These are phyloP conservation scores for Pyrus pyrifolia DNA, from an alignment of 306 rosid species.

Conservation along the genomic window DNA sequence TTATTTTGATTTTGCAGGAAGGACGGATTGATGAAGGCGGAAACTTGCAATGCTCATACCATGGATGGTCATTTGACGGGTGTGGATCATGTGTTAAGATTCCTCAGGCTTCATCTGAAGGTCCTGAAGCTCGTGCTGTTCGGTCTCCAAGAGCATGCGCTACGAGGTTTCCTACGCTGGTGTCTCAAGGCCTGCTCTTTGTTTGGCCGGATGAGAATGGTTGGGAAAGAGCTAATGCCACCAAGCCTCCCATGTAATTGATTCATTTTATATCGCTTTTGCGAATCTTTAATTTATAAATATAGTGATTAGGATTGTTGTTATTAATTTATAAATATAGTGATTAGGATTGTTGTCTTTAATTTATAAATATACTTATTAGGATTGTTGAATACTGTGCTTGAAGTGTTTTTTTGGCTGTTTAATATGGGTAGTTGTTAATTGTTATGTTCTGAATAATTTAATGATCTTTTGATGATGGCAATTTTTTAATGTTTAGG, in stretches of 20 bases:
- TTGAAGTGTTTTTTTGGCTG: neutral
- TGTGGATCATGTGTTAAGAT: constrained; percentile 78
- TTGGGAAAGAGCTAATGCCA: constrained; percentile 80
- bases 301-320: neutral
- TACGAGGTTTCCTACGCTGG: constrained; percentile 68
- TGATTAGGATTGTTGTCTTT: neutral
- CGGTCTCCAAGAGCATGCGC: constrained; percentile 77
- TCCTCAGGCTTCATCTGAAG: constrained; percentile 85
- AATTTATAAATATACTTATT: neutral
- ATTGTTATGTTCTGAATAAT: neutral
- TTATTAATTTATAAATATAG: neutral
- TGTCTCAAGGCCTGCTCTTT: constrained; percentile 92
- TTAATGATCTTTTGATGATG: constrained; percentile 4
- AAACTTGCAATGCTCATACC: constrained; percentile 93
- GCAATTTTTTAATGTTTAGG: constrained; percentile 36
- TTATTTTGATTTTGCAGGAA: constrained; percentile 49
- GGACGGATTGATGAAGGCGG: constrained; percentile 93
- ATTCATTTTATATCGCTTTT: neutral
- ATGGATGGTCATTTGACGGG: constrained; percentile 93
- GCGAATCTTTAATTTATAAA: neutral
- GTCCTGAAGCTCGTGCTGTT: constrained; percentile 86
- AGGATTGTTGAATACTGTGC: neutral
- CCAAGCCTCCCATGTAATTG: constrained; percentile 74
- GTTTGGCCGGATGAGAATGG: constrained; percentile 99
- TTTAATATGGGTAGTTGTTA: neutral